Evolutionary conservation across 495 filamentous ascomycete genomes (phyloP), one percentile per base, ranked within the genome.

Genomic region (Bryoglossum gracile): DNA sequence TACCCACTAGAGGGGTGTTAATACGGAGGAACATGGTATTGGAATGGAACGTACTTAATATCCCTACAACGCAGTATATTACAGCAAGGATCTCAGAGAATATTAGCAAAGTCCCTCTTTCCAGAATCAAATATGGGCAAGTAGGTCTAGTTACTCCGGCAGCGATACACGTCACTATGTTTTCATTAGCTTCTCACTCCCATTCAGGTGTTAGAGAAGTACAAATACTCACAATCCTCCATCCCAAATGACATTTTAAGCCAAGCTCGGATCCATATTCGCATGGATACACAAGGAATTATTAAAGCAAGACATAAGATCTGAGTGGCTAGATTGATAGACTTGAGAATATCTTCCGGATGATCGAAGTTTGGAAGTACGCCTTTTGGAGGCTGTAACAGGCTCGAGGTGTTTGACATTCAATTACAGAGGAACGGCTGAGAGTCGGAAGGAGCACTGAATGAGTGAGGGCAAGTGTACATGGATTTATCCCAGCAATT

Each of bases 81-180:
- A 17, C 2, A 37, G 13, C 21, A 36, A 16, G 14, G 0, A 37
- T 17, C 34, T 37, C 10, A 17, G 8, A 37, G n/a, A n/a, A n/a
- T n/a, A n/a, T n/a, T n/a, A n/a, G n/a, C n/a, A n/a, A n/a, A n/a
- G n/a, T n/a, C n/a, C n/a, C n/a, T n/a, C n/a, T n/a, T n/a, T n/a
- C n/a, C n/a, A n/a, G n/a, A n/a, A n/a, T n/a, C n/a, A n/a, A n/a
- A n/a, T n/a, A n/a, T n/a, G n/a, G n/a, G n/a, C n/a, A n/a, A n/a
- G n/a, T n/a, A n/a, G n/a, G n/a, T n/a, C n/a, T n/a, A n/a, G n/a
- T 49, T 67, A 63, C 65, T 65, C 65, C 70, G 48, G 68, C 65
- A 6, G 61, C 22, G 23, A 47, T 19, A 47, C 44, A 47, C 5
- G 34, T 17, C 44, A 14, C 39, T 42, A 6, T 0, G 26, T 30